Evolutionary conservation across 148 eudicot genomes (phyloP), one percentile per base, ranked within the genome.

Genomic region (Rhododendron mucronatum): DNA sequence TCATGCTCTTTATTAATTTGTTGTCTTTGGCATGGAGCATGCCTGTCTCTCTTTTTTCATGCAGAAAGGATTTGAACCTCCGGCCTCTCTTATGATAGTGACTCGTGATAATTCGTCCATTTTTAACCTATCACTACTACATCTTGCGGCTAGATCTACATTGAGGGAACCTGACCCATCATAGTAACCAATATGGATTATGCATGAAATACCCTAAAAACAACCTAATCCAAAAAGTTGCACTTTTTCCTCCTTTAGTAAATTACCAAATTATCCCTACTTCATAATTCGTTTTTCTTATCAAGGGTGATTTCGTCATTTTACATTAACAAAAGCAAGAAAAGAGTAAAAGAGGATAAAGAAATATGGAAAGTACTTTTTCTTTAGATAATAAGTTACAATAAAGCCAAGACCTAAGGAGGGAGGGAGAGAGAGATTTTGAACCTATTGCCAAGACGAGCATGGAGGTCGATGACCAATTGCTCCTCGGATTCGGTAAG

Each of bases 381-480:
- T 16, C 6, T 15, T 15, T 15, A 57, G n/a, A 20, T 20, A 20
- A 5, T 59, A 21, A 9, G 30, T 10, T 65, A 65, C 18, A 28
- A 1, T 12, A 69, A 69, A 1, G 16, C 61, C 21, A 16, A 28
- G 11, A 28, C 1, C 0, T 10, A 12, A 0, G 33, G 81, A 20
- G 41, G 0, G 21, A 30, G 14, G 7, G 15, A 26, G 30, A 5
- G 51, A 73, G 39, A 50, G 45, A 18, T 9, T 15, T 18, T 44
- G 48, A 84, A 96, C 99, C 99, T 94, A 87, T 97, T 97, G 80
- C 99, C 99, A 82, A 97, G 98, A 45, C 96, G 95, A 78, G 98
- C 98, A 93, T 97, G 99, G 80, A 95, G 94, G 83, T 97, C 98
- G 79, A 97, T 95, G 48, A 97, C 99, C 89, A 95, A 83, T 55